A percentile compares a stretch with the other conserved stretches of the same genome.
These are phyloP conservation scores for Lasiodiplodia citricola DNA, from an alignment of 2,329 filamentous ascomycete genomes.

Conservation along the genomic window DNA sequence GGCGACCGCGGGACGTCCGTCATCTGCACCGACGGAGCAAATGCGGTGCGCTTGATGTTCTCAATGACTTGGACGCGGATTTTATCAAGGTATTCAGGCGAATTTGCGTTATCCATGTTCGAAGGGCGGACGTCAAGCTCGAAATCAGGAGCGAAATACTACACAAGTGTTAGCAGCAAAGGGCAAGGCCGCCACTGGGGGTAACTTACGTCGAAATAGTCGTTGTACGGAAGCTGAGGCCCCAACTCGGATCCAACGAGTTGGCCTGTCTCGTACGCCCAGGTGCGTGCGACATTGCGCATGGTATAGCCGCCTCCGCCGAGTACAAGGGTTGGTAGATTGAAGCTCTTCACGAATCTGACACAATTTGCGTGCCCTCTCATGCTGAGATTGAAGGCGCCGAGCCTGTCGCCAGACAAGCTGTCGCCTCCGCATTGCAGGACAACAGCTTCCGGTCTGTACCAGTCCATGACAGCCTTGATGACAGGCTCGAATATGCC, in stretches of 20 bases:
- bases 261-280: constrained; percentile 73
- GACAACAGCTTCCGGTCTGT: constrained; percentile 69
- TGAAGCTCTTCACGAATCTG: constrained; percentile 71
- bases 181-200: constrained; percentile 22
- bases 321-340: constrained; percentile 67
- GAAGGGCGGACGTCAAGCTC: constrained; percentile 72
- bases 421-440: constrained; percentile 73
- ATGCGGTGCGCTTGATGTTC: constrained; percentile 67
- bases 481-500: constrained; percentile 72
- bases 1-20: constrained; percentile 66
- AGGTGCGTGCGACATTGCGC: constrained; percentile 68
- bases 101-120: constrained; percentile 76
- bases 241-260: constrained; percentile 83
- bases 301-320: constrained; percentile 74
- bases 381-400: constrained; percentile 75
- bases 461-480: constrained; percentile 71
- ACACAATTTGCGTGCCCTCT: constrained; percentile 73
- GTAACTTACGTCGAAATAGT: constrained; percentile 77
- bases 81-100: constrained; percentile 70
- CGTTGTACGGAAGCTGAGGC: constrained; percentile 87
- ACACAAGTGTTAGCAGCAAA: not conserved
- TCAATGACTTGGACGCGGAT: constrained; percentile 70
- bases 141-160: constrained; percentile 73
- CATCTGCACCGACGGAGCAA: constrained; percentile 68
- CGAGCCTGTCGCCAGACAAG: constrained; percentile 69